Percentiles rank a stretch among this genome's conserved stretches.
These are phyloP conservation scores for Tylopilus sp. DNA, from an alignment of 768 basidiomycete species.

Conservation along the genomic window DNA sequence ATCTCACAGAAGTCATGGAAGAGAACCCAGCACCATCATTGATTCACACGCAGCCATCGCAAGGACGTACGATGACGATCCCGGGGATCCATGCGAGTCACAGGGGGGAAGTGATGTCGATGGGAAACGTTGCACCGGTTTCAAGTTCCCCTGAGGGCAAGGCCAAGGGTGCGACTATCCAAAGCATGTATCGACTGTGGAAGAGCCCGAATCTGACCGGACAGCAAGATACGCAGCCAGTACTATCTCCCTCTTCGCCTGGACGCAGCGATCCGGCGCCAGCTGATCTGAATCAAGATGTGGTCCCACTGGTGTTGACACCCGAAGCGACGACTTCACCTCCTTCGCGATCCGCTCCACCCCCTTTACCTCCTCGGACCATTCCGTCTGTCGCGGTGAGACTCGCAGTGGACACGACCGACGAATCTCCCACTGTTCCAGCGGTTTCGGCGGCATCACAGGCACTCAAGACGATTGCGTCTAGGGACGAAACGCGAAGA, in stretches of 20 bases:
- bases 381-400: slow-evolving; percentile 31
- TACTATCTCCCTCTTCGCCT: slow-evolving; percentile 6
- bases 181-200: slow-evolving; percentile 73
- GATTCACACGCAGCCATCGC: slow-evolving; percentile 70
- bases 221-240: slow-evolving; percentile 20
- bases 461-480: slow-evolving; percentile 55
- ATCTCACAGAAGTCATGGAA: slow-evolving; percentile 29
- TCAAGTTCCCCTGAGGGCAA: slow-evolving; percentile 39
- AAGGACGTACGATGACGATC: slow-evolving; percentile 79
- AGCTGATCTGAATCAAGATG: slow-evolving; percentile 27
- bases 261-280: slow-evolving; percentile 11
- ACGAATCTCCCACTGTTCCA: slow-evolving; percentile 18
- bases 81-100: slow-evolving; percentile 85
- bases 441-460: slow-evolving; percentile 44
- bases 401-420: slow-evolving; percentile 25
- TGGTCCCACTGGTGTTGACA: slow-evolving; percentile 27
- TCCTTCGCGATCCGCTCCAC: slow-evolving; percentile 31
- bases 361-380: slow-evolving; percentile 43
- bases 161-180: slow-evolving; percentile 51
- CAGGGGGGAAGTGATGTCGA: slow-evolving; percentile 80
- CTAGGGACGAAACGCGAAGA: slow-evolving; percentile 39
- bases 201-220: slow-evolving; percentile 46
- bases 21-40: slow-evolving; percentile 38
- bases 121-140: slow-evolving; percentile 65
- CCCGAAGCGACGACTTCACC: slow-evolving; percentile 17